These are phyloP conservation scores for Cocos nucifera DNA, from an alignment of 176 grass and related monocot species.

Conservation along the genomic window DNA sequence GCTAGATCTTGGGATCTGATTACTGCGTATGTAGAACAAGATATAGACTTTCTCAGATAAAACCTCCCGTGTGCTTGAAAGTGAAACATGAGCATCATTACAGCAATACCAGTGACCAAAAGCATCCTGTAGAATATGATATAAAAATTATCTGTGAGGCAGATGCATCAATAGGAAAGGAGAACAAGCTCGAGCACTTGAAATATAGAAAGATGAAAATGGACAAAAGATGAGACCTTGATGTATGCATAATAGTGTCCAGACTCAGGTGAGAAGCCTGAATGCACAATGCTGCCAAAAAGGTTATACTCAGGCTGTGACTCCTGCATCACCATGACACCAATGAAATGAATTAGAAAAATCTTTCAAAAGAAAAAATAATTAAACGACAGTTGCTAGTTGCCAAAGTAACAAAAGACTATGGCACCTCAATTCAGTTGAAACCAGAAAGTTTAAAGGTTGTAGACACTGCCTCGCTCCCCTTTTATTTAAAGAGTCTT, in stretches of 20 bases:
- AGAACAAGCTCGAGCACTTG: constrained; percentile 1
- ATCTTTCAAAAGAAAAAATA: too few relatives aligned
- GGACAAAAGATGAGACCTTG: constrained; percentile 37
- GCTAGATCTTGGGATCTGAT: constrained; percentile 50
- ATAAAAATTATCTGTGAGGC: too few relatives aligned
- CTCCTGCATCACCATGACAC: constrained; percentile 42
- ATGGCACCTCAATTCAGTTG: too few relatives aligned
- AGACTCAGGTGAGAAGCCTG: constrained; percentile 76
- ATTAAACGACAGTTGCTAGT: too few relatives aligned
- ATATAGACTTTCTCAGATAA: constrained; percentile 97
- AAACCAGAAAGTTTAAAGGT: too few relatives aligned
- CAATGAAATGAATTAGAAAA: constrained; percentile 6
- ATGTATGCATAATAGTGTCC: constrained; percentile 99
- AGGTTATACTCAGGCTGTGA: constrained; percentile 66
- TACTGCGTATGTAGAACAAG: constrained; percentile 86
- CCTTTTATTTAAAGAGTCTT: too few relatives aligned
- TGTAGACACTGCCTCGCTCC: too few relatives aligned
- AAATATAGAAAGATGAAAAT: constrained; percentile 10
- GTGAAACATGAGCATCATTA: constrained; percentile 88
- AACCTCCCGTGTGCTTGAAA: constrained; percentile 78
- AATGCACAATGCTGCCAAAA: constrained; percentile 91
- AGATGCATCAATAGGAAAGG: background rate
- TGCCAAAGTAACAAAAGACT: too few relatives aligned
- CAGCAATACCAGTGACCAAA: constrained; percentile 86
- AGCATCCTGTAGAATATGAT: constrained; percentile 55